Base-by-base conservation (phyloP, 805 yeast species). In the Isabelozyma rhagii region DNA sequence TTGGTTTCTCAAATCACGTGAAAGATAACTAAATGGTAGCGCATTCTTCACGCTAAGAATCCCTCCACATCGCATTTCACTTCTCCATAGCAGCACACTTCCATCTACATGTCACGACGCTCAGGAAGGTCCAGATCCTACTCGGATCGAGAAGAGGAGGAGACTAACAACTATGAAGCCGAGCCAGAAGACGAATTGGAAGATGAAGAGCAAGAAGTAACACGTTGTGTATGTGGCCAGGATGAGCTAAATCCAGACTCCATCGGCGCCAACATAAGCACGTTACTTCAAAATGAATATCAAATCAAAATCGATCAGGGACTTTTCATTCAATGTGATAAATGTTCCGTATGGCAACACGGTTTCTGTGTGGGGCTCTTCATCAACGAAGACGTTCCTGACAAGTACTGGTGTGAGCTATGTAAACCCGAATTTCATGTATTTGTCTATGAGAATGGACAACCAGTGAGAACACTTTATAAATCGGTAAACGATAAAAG, bases 331-430 rank as follows among this genome's bases (percentile, higher is more conserved):
- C 94, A 87, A 61, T 87, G 96, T 76, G 99, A 94, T 61, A 78
- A 80, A 54, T 93, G 99, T 71, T 83, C 89, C 15, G 97, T 87
- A 7, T 93, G 99, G 99, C 99, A 93, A 67, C 99, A 93, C 66
- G 98, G 97, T 1, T 89, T 77, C 69, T 93, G 99, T 73, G 97
- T 93, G 38, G 96, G 97, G 0, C 82, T 93, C 50, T 75, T 76
- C 48, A 83, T 81, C 46, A 89, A 84, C 53, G 82, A 80, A 11
- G 85, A 81, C 45, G 89, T 90, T 1, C 97, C 97, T 3, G 97
- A 93, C 50, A 89, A 89, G 66, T 93, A 94, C 68, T 90, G 92
- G 89, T 93, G 99, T 75, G 99, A 93, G 65, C 68, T 71, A 55
- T 93, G 99, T 71, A 82, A 84, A 54, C 97, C 97, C 0, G 92